Evolutionary conservation across 805 yeast genomes (phyloP), one percentile per base, ranked within the genome.

Genomic region (Huiozyma naganishii): DNA sequence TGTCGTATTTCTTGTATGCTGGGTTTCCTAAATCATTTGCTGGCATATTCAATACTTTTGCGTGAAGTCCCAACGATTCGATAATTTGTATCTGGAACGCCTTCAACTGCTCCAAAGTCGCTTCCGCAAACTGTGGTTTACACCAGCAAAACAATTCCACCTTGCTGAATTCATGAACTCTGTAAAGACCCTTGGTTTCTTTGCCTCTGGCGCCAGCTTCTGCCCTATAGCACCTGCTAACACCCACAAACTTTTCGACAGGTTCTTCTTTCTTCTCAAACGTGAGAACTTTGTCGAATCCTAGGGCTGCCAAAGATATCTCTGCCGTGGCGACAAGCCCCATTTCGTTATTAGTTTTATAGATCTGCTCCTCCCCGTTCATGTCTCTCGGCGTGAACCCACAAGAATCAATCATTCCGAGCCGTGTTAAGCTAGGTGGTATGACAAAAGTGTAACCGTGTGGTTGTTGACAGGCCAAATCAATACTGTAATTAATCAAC

Each of bases 201-300:
- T 76, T 77, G 1, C 98, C 98, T 44, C 95, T 74, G 1, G 97
- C 92, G 2, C 97, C 98, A 0, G 98, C 98, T 59, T 92, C 98
- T 0, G 97, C 95, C 48, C 98, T 71, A 58, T 80, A 92, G 48
- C 95, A 77, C 49, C 97, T 71, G 43, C 94, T 82, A 1, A 87
- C 71, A 0, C 97, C 98, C 9, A 79, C 92, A 29, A 76, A 67
- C 53, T 75, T 79, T 10, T 67, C 49, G 0, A 94, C 88, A 6
- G 77, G 65, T 0, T 69, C 62, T 1, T 55, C 38, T n/a, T 32
- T 29, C 11, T 37, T 12, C 13, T 39, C 27, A 33, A 68, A 52
- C 6, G 62, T 56, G 36, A 81, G 65, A 0, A 67, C 62, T 27
- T 69, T 67, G 45, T 81, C 74, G 5, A 81, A 73, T 42, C 76